phyloP scores from a whole-genome alignment of 2,329 filamentous ascomycete species.

The Penicillium verrucosum region DNA sequence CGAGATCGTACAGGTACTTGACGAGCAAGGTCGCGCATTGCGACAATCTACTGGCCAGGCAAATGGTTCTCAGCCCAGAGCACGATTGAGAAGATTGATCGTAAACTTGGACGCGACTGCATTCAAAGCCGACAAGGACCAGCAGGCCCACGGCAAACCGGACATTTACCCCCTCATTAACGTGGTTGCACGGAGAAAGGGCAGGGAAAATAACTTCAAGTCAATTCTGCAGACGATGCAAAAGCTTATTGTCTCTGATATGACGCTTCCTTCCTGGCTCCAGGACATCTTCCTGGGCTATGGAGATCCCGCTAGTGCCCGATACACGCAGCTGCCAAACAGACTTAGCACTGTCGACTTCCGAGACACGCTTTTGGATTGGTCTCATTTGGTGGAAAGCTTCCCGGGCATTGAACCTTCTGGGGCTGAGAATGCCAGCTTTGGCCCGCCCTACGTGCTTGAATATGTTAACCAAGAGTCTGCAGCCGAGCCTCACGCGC shows the following conservation, averaged over 20 bases:
- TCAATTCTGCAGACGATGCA: conserved; percentile 89
- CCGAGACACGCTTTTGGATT: conserved; percentile 90
- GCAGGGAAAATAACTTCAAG: conserved; percentile 96
- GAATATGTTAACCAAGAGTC: conserved; percentile 58
- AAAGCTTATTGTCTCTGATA: conserved; percentile 76
- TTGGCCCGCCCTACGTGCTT: conserved; percentile 83
- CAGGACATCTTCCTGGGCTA: conserved; percentile 98
- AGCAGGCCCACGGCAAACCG: conserved; percentile 61
- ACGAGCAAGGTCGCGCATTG: conserved; percentile 75
- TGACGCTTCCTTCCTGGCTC: conserved; percentile 84
- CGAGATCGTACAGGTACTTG: conserved; percentile 78
- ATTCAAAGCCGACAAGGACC: conserved; percentile 73
- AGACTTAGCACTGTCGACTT: conserved; percentile 78
- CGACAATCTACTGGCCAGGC: conserved; percentile 57
- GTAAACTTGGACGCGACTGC: conserved; percentile 75
- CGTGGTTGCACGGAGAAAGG: conserved; percentile 74
- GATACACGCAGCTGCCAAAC: conserved; percentile 77
- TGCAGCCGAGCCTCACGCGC: conserved; percentile 55
- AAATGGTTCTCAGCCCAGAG: conserved; percentile 60
- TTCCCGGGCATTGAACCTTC: conserved; percentile 83
- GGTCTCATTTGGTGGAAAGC: conserved; percentile 88
- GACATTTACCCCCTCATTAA: conserved; percentile 85
- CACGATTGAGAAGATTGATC: conserved; percentile 66
- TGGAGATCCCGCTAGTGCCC: conserved; percentile 84
- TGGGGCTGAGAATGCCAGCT: conserved; percentile 67